Percentiles rank a stretch among this genome's conserved stretches.
Evolutionary conservation across 2,329 filamentous ascomycete genomes (phyloP).

Genomic region (Coniochaeta prunicola): DNA sequence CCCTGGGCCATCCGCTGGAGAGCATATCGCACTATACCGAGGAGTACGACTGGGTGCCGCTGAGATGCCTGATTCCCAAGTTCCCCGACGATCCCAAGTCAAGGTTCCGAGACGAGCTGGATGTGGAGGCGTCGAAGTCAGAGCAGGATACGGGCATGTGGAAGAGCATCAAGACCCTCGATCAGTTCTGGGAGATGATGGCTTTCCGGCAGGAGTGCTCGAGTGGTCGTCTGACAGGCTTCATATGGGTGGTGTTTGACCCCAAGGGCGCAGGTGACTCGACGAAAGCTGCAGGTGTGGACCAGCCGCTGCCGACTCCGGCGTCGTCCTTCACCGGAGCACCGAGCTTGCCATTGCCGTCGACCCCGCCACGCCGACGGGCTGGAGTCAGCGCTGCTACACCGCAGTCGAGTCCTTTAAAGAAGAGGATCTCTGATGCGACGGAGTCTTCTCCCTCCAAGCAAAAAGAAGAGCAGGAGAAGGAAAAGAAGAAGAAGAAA

Average conservation of each 20-base stretch:
- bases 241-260: slow-evolving; percentile 87
- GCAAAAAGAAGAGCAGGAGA: slow-evolving; percentile 16
- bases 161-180: slow-evolving; percentile 75
- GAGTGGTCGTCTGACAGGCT: slow-evolving; percentile 84
- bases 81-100: slow-evolving; percentile 96
- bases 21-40: slow-evolving; percentile 54
- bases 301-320: not conserved
- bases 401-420: slow-evolving; percentile 17
- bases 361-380: slow-evolving; percentile 24
- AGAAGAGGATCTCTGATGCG: slow-evolving; percentile 21
- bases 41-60: slow-evolving; percentile 56
- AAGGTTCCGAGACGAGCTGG: slow-evolving; percentile 79
- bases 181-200: slow-evolving; percentile 99
- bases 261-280: slow-evolving; percentile 21
- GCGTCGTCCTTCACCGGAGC: not conserved
- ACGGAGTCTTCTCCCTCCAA: slow-evolving; percentile 16
- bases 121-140: slow-evolving; percentile 66
- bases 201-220: slow-evolving; percentile 93
- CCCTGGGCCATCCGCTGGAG: slow-evolving; percentile 66
- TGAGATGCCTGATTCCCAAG: slow-evolving; percentile 77
- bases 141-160: slow-evolving; percentile 60
- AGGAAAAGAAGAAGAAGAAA: slow-evolving; percentile 38
- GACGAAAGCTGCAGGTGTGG: not conserved
- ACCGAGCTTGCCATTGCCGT: slow-evolving; percentile 7
- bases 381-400: slow-evolving; percentile 10